phyloP scores from a whole-genome alignment of 257 asterid species.

The Lithospermum erythrorhizon region DNA sequence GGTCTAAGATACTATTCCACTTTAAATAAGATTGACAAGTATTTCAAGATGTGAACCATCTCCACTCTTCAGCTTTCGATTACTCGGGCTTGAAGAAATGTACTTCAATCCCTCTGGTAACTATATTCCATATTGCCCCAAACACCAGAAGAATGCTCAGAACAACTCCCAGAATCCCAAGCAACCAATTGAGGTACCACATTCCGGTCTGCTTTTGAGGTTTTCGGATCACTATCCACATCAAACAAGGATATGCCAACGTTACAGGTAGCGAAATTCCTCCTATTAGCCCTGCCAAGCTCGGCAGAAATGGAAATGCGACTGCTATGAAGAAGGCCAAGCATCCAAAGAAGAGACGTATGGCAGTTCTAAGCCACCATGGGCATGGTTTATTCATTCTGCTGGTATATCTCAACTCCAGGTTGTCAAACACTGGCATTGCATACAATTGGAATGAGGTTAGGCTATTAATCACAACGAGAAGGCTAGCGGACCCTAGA shows the following conservation, averaged over 20 bases:
- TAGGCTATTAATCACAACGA: constrained; percentile 60
- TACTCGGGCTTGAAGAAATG: constrained; percentile 69
- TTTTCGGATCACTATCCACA: constrained; percentile 63
- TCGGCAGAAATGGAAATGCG: constrained; percentile 68
- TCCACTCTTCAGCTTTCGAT: constrained; percentile 1
- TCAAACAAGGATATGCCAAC: constrained; percentile 78
- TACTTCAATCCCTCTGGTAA: constrained; percentile 46
- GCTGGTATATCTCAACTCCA: constrained; percentile 76
- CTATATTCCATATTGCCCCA: constrained; percentile 71
- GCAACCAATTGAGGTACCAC: constrained; percentile 71
- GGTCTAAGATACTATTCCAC: background rate
- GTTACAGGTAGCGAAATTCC: constrained; percentile 75
- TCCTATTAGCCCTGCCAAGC: constrained; percentile 70
- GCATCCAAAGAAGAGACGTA: constrained; percentile 62
- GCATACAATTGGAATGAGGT: constrained; percentile 89
- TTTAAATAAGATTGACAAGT: background rate
- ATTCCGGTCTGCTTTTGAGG: constrained; percentile 34
- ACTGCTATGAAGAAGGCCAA: constrained; percentile 66
- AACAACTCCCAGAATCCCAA: constrained; percentile 57
- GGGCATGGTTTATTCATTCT: constrained; percentile 64
- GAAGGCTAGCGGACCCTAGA: constrained; percentile 46
- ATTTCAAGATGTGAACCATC: background rate
- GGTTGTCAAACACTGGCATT: constrained; percentile 85
- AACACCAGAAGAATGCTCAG: constrained; percentile 47
- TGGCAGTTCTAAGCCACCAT: constrained; percentile 54